Conservation (phyloP, 2,329 filamentous ascomycete species). For the Beauveria caledonica region DNA sequence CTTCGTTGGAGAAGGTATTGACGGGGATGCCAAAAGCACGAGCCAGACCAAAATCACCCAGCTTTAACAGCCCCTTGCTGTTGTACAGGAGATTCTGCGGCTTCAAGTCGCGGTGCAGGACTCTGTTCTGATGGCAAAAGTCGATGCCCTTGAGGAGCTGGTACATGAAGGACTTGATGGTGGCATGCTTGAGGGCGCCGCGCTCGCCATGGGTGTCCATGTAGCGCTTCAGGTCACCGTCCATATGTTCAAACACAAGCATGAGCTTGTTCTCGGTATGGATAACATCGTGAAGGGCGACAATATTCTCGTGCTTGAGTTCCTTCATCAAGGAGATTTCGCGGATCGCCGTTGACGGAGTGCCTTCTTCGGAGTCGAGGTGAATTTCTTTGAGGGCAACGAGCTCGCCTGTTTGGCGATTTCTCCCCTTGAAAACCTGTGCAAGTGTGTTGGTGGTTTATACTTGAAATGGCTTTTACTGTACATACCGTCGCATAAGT, state of each 20-base stretch:
- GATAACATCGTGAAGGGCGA: conserved; percentile 95
- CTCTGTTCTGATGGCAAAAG: conserved; percentile 95
- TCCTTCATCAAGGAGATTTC: conserved; percentile 99
- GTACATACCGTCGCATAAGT: conserved; percentile 87
- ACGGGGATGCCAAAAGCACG: conserved; percentile 94
- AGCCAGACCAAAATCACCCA: conserved; percentile 90
- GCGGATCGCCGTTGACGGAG: conserved; percentile 91
- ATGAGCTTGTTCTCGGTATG: conserved; percentile 99
- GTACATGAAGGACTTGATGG: conserved; percentile 99
- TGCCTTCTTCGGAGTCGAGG: conserved; percentile 96
- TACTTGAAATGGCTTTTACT: neutral
- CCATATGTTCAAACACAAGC: conserved; percentile 99
- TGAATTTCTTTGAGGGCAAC: conserved; percentile 98
- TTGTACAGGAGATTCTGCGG: conserved; percentile 96
- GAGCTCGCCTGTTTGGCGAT: conserved; percentile 91
- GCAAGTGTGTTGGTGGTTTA: conserved; percentile 1
- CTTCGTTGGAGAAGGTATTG: conserved; percentile 97
- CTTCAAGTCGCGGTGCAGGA: conserved; percentile 91
- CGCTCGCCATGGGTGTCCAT: conserved; percentile 92
- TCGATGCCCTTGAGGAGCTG: conserved; percentile 92
- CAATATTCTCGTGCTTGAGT: conserved; percentile 97
- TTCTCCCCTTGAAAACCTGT: conserved; percentile 96
- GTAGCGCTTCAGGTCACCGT: conserved; percentile 95
- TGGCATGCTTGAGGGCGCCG: conserved; percentile 77
- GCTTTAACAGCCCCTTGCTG: conserved; percentile 78